Base-by-base conservation (phyloP, 139 green algal genomes). In the Picocystis salinarum region DNA sequence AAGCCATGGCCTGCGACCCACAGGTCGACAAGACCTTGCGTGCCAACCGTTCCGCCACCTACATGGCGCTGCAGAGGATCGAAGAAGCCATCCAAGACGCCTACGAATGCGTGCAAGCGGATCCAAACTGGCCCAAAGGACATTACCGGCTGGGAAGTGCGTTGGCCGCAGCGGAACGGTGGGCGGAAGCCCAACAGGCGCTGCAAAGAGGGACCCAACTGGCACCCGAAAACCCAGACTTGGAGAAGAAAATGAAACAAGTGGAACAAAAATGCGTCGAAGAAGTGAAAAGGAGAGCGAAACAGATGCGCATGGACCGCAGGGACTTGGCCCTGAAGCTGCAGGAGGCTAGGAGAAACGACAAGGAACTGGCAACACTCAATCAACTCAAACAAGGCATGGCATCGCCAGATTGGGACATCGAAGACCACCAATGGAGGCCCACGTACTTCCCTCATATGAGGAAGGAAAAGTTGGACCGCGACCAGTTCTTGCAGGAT, bases 381-480 rank as follows among this genome's bases (percentile, higher is more conserved):
- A 52, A 60, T 23, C 72, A 82, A 55, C 65, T 73, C 42, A 74
- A 77, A 48, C 61, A 79, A 45, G 57, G 48, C 46, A 77, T 83
- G 72, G 30, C 49, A 2, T 65, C 48, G 2, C 66, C 62, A 1
- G 61, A 74, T 11, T 83, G 66, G 66, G 74, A 86, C 24, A 49
- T 69, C 11, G 69, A 79, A 9, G 75, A 85, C 56, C 75, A 69
- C 24, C 66, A 78, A 25, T 85, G 75, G 68, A 59, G 46, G 22
- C 70, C 73, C 18, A 85, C 75, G 11, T 85, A 64, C 53, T 46
- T 77, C 11, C 66, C 73, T 0, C 33, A 22, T 28, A 69, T 73
- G 53, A 59, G 59, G 20, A 36, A 53, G 23, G 13, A 24, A 4
- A 33, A 33, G 33, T 12, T 44, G 12, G 40, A 50, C 37, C 4